Evolutionary conservation across 164 flowering plant species (phyloP).

Genomic region (Magnolia kwangsiensis): DNA sequence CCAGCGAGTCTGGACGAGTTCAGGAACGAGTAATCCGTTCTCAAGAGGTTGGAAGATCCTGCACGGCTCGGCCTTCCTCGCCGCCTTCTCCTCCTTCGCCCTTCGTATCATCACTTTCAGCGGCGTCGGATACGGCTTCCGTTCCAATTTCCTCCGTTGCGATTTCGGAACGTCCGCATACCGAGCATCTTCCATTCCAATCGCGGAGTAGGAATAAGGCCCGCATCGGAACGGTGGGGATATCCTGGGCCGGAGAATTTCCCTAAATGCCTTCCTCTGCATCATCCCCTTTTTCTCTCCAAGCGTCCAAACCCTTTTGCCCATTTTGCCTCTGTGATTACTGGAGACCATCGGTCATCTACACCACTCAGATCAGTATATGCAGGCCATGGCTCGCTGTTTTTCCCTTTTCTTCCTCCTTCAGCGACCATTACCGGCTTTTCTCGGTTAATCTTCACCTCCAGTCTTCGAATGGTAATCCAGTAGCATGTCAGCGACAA

Average conservation of each 20-base stretch:
- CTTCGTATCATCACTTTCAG: slow-evolving; percentile 56
- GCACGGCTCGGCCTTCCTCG: slow-evolving; percentile 47
- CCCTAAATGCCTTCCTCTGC: background rate
- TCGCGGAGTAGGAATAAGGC: background rate
- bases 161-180: slow-evolving; percentile 58
- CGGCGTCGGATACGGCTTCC: slow-evolving; percentile 73
- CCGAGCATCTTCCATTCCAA: background rate
- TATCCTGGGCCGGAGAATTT: background rate
- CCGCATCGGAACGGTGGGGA: background rate
- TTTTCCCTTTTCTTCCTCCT: too few relatives aligned
- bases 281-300: background rate
- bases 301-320: too few relatives aligned
- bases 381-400: too few relatives aligned
- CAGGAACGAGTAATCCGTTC: slow-evolving; percentile 66
- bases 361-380: too few relatives aligned
- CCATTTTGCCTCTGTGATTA: too few relatives aligned
- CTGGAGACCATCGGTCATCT: too few relatives aligned
- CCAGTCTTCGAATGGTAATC: too few relatives aligned
- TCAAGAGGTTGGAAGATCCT: slow-evolving; percentile 55
- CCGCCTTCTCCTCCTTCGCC: slow-evolving; percentile 51
- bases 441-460: too few relatives aligned
- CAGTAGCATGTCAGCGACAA: too few relatives aligned
- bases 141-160: slow-evolving; percentile 35
- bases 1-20: slow-evolving; percentile 49
- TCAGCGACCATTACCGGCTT: too few relatives aligned